Conservation (phyloP, 768 basidiomycete genomes). For the Chiua virens region DNA sequence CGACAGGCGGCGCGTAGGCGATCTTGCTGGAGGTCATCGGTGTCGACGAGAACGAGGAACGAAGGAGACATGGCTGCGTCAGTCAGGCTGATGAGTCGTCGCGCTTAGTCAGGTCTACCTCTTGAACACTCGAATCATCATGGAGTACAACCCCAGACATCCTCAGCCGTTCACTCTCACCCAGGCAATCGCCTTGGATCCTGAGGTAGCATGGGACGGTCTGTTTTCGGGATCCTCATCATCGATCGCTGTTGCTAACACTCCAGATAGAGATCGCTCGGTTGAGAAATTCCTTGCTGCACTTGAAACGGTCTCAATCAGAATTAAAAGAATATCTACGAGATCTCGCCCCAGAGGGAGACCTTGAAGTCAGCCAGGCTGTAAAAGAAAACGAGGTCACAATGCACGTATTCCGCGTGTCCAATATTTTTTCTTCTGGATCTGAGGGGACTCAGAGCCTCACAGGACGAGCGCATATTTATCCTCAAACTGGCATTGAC, state of each 20-base stretch:
- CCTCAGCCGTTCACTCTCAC: slow-evolving; percentile 72
- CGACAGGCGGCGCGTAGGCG: slow-evolving; percentile 64
- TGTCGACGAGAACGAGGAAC: slow-evolving; percentile 63
- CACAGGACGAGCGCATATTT: slow-evolving; percentile 73
- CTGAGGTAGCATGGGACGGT: slow-evolving; percentile 74
- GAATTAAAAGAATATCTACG: slow-evolving; percentile 49
- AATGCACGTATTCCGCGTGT: slow-evolving; percentile 52
- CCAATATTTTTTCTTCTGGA: neutral
- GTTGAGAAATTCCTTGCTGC: slow-evolving; percentile 67
- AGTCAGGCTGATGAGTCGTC: neutral
- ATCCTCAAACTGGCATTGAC: slow-evolving; percentile 66
- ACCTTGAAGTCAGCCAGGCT: slow-evolving; percentile 59
- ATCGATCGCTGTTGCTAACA: slow-evolving; percentile 1
- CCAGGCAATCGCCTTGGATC: slow-evolving; percentile 65
- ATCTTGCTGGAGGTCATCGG: slow-evolving; percentile 37
- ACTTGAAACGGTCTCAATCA: slow-evolving; percentile 61
- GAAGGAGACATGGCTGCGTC: slow-evolving; percentile 26
- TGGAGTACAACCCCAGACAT: slow-evolving; percentile 70
- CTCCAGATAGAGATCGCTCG: slow-evolving; percentile 64
- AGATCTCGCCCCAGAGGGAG: slow-evolving; percentile 37
- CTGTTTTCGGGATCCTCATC: slow-evolving; percentile 1
- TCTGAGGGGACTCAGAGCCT: slow-evolving; percentile 48
- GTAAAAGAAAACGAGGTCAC: slow-evolving; percentile 70
- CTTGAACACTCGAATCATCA: slow-evolving; percentile 21
- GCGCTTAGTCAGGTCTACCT: slow-evolving; percentile 21